Percentiles rank a stretch among this genome's conserved stretches.
These are phyloP conservation scores for Delitschia confertaspora DNA, from an alignment of 495 filamentous ascomycete genomes.

Conservation along the genomic window DNA sequence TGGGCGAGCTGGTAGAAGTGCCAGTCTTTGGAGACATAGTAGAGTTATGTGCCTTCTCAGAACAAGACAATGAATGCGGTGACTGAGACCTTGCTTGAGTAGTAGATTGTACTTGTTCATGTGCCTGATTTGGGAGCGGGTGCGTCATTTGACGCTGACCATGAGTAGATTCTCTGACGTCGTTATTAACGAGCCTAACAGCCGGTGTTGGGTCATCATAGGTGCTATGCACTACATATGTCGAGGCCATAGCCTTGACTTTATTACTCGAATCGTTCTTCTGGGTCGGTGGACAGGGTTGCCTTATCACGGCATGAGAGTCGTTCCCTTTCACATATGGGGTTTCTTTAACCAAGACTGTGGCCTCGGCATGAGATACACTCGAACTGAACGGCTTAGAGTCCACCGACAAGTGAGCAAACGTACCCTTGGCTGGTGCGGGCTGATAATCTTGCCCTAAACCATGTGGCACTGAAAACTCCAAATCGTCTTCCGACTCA, in stretches of 20 bases:
- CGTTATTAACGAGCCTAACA: no score
- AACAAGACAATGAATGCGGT: no score
- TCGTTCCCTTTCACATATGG: slow-evolving; percentile 10
- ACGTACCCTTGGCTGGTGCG: no score
- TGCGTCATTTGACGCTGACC: slow-evolving; percentile 1
- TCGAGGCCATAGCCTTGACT: slow-evolving; percentile 4
- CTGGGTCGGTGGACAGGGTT: background rate
- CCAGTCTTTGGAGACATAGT: no score
- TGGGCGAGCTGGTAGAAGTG: no score
- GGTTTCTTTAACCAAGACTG: slow-evolving; percentile 12
- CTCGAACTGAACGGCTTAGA: no score
- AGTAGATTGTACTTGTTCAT: background rate
- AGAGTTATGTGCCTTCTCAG: no score
- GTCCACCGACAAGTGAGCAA: no score
- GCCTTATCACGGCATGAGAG: background rate
- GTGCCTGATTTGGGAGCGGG: background rate
- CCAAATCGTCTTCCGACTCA: slow-evolving; percentile 16
- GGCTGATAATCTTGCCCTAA: slow-evolving; percentile 11
- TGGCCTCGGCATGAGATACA: background rate
- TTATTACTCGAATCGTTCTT: slow-evolving; percentile 6
- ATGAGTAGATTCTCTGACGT: no score
- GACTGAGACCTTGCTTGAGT: background rate
- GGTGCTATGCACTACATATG: slow-evolving; percentile 8
- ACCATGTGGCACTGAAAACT: slow-evolving; percentile 11
- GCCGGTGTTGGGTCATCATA: slow-evolving; percentile 3